These are phyloP conservation scores for Leishmania gerbilli DNA, from an alignment of 208 protist species.

Conservation along the genomic window DNA sequence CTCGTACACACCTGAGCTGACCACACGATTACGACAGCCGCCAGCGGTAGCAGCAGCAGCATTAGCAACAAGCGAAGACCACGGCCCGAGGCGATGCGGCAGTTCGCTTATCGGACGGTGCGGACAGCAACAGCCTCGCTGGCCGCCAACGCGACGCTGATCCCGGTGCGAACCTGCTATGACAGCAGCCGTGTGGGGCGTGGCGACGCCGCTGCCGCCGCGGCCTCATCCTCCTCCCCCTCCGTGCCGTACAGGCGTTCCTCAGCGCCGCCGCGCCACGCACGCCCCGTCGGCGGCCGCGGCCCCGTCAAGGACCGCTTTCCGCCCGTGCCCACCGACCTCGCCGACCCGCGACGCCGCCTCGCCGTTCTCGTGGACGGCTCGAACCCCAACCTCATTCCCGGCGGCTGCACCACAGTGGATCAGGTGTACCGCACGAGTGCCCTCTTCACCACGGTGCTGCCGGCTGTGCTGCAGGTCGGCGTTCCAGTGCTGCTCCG, in stretches of 20 bases:
- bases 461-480: slow-evolving; percentile 67
- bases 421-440: slow-evolving; percentile 26
- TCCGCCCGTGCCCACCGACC: slow-evolving; percentile 57
- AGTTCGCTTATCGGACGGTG: neutral
- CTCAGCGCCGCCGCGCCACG: slow-evolving; percentile 1
- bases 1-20: neutral
- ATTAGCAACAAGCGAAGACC: neutral
- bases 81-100: neutral
- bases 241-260: neutral
- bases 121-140: neutral
- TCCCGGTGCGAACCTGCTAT: neutral
- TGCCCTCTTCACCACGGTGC: slow-evolving; percentile 53
- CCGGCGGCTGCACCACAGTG: slow-evolving; percentile 12
- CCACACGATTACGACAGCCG: neutral
- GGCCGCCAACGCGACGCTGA: neutral
- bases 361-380: slow-evolving; percentile 82
- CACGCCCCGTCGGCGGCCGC: slow-evolving; percentile 3
- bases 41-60: neutral
- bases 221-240: neutral
- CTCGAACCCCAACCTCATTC: slow-evolving; percentile 54
- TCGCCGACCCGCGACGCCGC: slow-evolving; percentile 70
- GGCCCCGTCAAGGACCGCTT: slow-evolving; percentile 82
- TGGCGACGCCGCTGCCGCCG: neutral
- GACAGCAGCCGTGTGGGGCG: neutral
- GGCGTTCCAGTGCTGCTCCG: slow-evolving; percentile 82